Percentiles rank a stretch among this genome's conserved stretches.
Conservation (phyloP, 768 basidiomycete species). For the Agaricus sinodeliciosus region DNA sequence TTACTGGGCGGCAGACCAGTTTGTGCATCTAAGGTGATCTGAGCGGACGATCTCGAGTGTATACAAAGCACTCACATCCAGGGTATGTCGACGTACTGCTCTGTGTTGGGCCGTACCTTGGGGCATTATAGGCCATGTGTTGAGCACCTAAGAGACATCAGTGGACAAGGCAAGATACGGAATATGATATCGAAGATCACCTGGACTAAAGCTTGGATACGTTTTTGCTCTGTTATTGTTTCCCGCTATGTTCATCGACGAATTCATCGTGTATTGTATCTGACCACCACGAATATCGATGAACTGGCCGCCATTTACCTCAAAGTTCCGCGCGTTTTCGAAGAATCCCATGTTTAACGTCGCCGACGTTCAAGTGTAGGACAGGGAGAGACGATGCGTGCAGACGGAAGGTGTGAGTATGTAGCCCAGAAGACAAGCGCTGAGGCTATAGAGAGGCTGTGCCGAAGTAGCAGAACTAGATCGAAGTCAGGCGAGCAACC, state of each 20-base stretch:
- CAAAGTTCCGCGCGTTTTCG: constrained; percentile 3
- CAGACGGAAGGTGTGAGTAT: background rate
- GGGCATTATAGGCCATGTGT: background rate
- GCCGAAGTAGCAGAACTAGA: too few relatives aligned
- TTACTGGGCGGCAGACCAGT: too few relatives aligned
- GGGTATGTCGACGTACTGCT: background rate
- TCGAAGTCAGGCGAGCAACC: too few relatives aligned
- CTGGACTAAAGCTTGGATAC: background rate
- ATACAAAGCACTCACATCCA: background rate
- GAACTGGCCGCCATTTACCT: constrained; percentile 3
- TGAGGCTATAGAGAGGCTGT: too few relatives aligned
- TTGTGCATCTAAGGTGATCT: background rate
- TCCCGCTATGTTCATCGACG: background rate
- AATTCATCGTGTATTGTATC: background rate
- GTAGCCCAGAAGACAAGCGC: background rate
- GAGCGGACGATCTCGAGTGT: background rate
- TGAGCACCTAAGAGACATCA: background rate
- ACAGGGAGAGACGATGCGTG: background rate
- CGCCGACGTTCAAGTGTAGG: too few relatives aligned
- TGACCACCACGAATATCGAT: constrained; percentile 2
- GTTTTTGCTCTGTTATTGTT: background rate
- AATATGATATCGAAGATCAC: background rate
- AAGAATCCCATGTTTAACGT: constrained; percentile 2
- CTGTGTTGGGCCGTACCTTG: background rate
- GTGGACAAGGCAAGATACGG: background rate